A percentile compares a stretch with the other conserved stretches of the same genome.
These are phyloP conservation scores for Penicillium sp. DNA, from an alignment of 2,329 filamentous ascomycete genomes.

Conservation along the genomic window DNA sequence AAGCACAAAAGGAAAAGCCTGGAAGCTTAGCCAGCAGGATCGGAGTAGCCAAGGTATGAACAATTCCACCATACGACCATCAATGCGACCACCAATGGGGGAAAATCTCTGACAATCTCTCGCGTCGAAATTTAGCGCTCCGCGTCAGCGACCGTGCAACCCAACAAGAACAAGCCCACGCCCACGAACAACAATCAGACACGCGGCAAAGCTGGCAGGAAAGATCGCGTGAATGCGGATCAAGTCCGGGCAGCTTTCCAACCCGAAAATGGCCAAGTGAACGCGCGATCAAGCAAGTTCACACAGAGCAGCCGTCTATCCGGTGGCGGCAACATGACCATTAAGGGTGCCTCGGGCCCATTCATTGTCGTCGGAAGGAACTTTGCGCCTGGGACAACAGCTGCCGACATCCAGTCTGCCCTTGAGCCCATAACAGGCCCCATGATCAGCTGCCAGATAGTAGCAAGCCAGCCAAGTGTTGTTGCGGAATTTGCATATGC, in stretches of 20 bases:
- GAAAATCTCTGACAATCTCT: background rate
- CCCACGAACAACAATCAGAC: constrained; percentile 25
- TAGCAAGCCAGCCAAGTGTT: constrained; percentile 54
- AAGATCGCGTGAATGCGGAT: constrained; percentile 35
- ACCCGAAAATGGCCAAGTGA: constrained; percentile 30
- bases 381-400: constrained; percentile 65
- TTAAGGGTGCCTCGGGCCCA: constrained; percentile 55
- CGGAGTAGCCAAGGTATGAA: constrained; percentile 55
- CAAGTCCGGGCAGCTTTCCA: constrained; percentile 34
- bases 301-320: background rate
- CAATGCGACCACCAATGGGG: background rate
- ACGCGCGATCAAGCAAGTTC: constrained; percentile 30
- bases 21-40: constrained; percentile 58
- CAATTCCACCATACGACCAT: background rate
- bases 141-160: constrained; percentile 39
- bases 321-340: constrained; percentile 45
- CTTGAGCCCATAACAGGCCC: constrained; percentile 54
- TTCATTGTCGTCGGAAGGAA: constrained; percentile 61
- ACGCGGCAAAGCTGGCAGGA: constrained; percentile 28
- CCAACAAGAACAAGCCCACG: constrained; percentile 41
- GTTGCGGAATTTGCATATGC: constrained; percentile 60
- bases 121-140: constrained; percentile 33
- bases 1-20: constrained; percentile 44
- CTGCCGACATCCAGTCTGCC: constrained; percentile 63
- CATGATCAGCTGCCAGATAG: constrained; percentile 54